Base-by-base conservation (phyloP, 2,329 filamentous ascomycete species). In the Penicillium brasilianum region DNA sequence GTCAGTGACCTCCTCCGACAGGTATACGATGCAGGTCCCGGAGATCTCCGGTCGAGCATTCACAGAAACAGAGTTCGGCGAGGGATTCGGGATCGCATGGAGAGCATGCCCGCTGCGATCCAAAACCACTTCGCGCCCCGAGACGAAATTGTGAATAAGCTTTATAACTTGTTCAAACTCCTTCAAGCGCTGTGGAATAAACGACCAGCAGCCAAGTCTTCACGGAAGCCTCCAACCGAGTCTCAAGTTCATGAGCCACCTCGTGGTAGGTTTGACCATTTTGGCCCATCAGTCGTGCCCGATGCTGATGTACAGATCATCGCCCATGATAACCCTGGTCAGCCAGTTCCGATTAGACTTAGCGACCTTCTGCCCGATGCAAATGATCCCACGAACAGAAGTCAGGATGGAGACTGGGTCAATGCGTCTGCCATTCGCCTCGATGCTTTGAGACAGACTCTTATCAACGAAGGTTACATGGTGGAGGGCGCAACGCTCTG, bases 231-330 rank as follows among this genome's bases (percentile, higher is more conserved):
- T 44, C 14, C 25, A 32, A 11, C 28, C 32, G 25, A n/a, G 16
- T 10, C 46, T n/a, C 44, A 28, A 48, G 10, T 14, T 14, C 2
- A 8, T 4, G 18, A 37, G 4, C 36, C 36, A 7, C 36, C 36
- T 1, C 11, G 14, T 37, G 16, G 36, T 37, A 37, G 8, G 30
- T 52, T 52, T 37, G 49, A 52, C 18, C 18, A 41, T 18, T 32
- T 13, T 9, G 20, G 51, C 16, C 51, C 36, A 11, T 39, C 51
- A 41, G 51, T 43, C 8, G 37, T 54, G 6, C 51, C 51, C 5
- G 51, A 54, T 30, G 34, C 36, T 43, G 51, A 54, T 41, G 37
- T 54, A n/a, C 51, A 54, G 22, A 43, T 54, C 18, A 43, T 54
- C n/a, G 13, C 14, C 6, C 8, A 41, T 16, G 36, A 54, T 13